Conservation (phyloP, 208 protist genomes). For the Wallacemonas sp. region DNA sequence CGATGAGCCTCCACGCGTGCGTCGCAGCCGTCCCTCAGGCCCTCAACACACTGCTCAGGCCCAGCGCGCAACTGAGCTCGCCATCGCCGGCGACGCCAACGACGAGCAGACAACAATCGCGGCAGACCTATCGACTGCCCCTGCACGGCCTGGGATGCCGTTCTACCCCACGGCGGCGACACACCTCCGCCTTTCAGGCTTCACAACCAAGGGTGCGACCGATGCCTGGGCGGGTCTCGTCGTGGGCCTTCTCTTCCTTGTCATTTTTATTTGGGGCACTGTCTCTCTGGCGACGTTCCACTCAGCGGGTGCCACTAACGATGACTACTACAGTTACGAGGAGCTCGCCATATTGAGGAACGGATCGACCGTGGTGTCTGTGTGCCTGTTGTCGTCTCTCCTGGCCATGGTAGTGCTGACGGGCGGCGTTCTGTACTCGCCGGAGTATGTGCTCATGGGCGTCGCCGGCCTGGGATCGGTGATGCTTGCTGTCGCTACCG, state of each 20-base stretch:
- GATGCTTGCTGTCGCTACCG: slow-evolving; percentile 13
- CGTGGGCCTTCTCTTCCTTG: slow-evolving; percentile 4
- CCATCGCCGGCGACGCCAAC: background rate
- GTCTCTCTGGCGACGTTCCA: slow-evolving; percentile 18
- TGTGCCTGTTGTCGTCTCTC: background rate
- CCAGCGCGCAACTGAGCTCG: no score
- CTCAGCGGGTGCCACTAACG: background rate
- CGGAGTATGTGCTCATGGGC: slow-evolving; percentile 20
- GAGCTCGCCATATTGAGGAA: background rate
- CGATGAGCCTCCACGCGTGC: no score
- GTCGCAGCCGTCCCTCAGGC: no score
- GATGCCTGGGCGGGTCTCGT: slow-evolving; percentile 1
- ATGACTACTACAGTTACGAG: background rate
- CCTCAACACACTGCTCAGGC: no score
- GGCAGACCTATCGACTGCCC: background rate
- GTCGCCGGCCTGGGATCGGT: slow-evolving; percentile 19
- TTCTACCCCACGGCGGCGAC: background rate
- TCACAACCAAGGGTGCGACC: background rate
- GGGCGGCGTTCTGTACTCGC: slow-evolving; percentile 9
- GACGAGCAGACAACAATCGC: no score
- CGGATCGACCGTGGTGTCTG: background rate
- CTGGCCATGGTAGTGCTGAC: background rate
- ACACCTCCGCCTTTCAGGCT: background rate
- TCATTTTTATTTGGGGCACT: slow-evolving; percentile 24
- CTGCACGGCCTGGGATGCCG: background rate